Conservation (phyloP, 805 yeast genomes). For the Starmerella sp. region DNA sequence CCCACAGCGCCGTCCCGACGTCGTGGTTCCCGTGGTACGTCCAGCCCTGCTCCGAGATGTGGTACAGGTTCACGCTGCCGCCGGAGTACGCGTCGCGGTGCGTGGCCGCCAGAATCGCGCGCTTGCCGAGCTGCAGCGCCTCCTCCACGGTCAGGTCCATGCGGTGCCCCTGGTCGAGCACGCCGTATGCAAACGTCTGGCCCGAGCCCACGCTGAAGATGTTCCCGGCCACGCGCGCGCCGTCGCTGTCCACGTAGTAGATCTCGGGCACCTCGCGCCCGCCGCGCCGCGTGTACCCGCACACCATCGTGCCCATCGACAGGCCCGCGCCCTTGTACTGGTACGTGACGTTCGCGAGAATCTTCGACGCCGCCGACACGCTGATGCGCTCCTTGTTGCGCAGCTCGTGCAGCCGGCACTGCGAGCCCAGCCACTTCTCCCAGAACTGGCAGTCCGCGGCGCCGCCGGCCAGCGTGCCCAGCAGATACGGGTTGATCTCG, state of each 20-base stretch:
- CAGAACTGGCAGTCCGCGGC: conserved; percentile 99
- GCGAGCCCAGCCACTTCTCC: conserved; percentile 98
- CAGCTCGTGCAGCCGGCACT: conserved; percentile 88
- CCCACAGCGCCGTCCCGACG: conserved; percentile 86
- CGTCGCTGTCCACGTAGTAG: conserved; percentile 94
- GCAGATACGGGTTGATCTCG: conserved; percentile 84
- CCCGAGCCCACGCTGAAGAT: conserved; percentile 97
- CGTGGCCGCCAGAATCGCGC: conserved; percentile 93
- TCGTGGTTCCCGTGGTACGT: conserved; percentile 88
- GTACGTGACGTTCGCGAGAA: conserved; percentile 79
- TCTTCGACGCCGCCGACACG: conserved; percentile 94
- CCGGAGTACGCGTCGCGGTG: conserved; percentile 98
- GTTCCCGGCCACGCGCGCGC: conserved; percentile 89
- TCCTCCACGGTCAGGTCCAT: conserved; percentile 92
- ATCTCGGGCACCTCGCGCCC: conserved; percentile 62
- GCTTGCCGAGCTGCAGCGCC: conserved; percentile 85
- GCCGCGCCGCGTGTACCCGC: conserved; percentile 91
- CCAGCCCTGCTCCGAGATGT: conserved; percentile 92
- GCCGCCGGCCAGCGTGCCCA: conserved; percentile 99
- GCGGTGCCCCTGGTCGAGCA: conserved; percentile 77
- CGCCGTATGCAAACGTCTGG: conserved; percentile 98
- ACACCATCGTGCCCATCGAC: conserved; percentile 98
- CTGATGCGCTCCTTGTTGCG: conserved; percentile 90
- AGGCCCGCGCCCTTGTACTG: conserved; percentile 96
- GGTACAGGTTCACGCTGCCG: conserved; percentile 88